Evolutionary conservation across 2,329 filamentous ascomycete species (phyloP), one percentile per base, ranked within the genome.

Genomic region (Cytospora paraplurivora): DNA sequence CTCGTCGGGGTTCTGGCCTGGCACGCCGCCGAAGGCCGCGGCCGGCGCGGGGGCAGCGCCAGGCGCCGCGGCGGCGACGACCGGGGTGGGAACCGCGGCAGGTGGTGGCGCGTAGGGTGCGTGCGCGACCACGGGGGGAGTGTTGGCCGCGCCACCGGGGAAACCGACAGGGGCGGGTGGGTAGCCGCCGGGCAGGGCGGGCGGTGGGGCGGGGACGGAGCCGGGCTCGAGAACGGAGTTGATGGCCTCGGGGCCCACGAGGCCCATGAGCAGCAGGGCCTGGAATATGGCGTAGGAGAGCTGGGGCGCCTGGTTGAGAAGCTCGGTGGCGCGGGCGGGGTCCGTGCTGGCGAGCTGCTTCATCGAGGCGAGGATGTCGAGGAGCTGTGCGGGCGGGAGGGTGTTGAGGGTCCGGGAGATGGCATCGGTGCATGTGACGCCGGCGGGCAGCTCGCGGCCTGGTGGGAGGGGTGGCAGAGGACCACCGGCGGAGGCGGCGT

Each of bases 261-360:
- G 87, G 53, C 93, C 92, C 86, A 98, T 95, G 44, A 97, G 86
- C 2, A 98, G 85, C 11, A 98, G 84, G 32, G 93, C 91, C 77
- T 98, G 94, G 78, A 98, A 98, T 68, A 98, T 90, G 63, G 95
- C 95, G 72, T 96, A 98, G 5, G 92, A 88, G 52, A 99, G 87
- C 77, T 99, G 95, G 0, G 95, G 95, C 1, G 93, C 93, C 78
- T 94, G 90, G 67, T 89, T 84, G 50, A 99, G 85, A 49, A 98
- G 86, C 72, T 96, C 92, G 0, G 89, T 93, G 4, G 93, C 93
- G 72, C 92, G 90, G 21, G 85, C 83, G 2, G 94, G 93, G 70
- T 98, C 93, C 32, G 84, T 86, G 57, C 87, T 86, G n/a, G 92
- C 92, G 13, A 98, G 82, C 3, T 88, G 86, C 78, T 98, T 98